Percentiles rank a stretch among this genome's conserved stretches.
phyloP scores from a whole-genome alignment of 73 alveolate genomes.

The Diophrys appendiculata region DNA sequence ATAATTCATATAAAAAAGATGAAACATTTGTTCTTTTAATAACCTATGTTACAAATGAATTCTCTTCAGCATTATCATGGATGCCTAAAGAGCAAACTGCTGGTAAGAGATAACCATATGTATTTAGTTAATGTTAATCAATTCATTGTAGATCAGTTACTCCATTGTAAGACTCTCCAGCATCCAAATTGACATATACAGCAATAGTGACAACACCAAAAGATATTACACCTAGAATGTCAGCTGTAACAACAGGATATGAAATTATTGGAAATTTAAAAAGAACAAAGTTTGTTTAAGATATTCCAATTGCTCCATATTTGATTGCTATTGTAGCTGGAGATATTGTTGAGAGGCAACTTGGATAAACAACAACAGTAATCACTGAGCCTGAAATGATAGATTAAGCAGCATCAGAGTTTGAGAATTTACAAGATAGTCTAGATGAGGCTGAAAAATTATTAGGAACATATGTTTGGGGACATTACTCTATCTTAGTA shows the following conservation, averaged over 20 bases:
- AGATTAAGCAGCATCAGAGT: conserved; percentile 50
- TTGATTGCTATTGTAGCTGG: conserved; percentile 70
- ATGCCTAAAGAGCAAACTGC: conserved; percentile 81
- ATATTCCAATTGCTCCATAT: conserved; percentile 62
- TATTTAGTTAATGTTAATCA: conserved; percentile 89
- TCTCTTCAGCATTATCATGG: conserved; percentile 50
- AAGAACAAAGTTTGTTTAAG: conserved; percentile 16
- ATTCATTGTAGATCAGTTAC: conserved; percentile 82
- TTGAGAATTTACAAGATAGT: conserved; percentile 40
- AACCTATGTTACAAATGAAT: conserved; percentile 18
- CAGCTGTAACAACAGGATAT: conserved; percentile 16
- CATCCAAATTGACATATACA: conserved; percentile 78
- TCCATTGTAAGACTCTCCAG: conserved; percentile 97
- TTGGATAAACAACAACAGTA: conserved; percentile 40
- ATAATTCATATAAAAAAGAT: not conserved
- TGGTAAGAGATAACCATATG: conserved; percentile 79
- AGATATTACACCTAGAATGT: conserved; percentile 29
- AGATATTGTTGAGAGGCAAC: conserved; percentile 37
- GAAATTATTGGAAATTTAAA: conserved; percentile 1
- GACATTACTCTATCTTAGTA: conserved; percentile 57
- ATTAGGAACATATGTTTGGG: conserved; percentile 67
- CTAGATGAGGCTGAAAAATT: conserved; percentile 36
- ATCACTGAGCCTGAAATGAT: conserved; percentile 62
- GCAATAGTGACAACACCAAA: conserved; percentile 32
- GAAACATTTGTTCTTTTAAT: conserved; percentile 6